These are phyloP conservation scores for Ustilago curta DNA, from an alignment of 1,284 basidiomycete species.

Conservation along the genomic window DNA sequence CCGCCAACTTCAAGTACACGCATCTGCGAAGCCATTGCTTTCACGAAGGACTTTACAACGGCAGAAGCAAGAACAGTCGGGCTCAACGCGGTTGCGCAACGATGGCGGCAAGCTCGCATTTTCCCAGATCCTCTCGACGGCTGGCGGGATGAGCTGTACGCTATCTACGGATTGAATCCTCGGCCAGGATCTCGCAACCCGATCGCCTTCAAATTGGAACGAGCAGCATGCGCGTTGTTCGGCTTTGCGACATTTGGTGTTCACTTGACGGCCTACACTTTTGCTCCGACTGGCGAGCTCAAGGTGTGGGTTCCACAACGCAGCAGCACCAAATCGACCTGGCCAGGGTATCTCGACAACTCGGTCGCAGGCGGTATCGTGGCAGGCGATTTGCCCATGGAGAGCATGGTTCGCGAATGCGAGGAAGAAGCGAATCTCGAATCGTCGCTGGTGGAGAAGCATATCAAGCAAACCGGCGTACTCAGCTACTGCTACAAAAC, in stretches of 20 bases:
- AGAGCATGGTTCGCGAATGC: conserved; percentile 88
- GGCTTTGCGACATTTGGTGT: conserved; percentile 89
- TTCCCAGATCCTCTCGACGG: conserved; percentile 68
- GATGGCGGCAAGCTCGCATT: conserved; percentile 44
- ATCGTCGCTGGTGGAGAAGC: conserved; percentile 75
- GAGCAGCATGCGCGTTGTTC: conserved; percentile 87
- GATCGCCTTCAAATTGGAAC: conserved; percentile 86
- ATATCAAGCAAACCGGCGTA: conserved; percentile 72
- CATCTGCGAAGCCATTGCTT: conserved; percentile 37
- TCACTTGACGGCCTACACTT: conserved; percentile 76
- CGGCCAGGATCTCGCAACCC: conserved; percentile 22
- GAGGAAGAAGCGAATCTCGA: conserved; percentile 89
- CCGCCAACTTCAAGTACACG: conserved; percentile 22
- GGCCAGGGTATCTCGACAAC: conserved; percentile 62
- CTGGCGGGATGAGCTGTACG: conserved; percentile 65
- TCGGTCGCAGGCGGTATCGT: conserved; percentile 73
- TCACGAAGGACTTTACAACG: conserved; percentile 20
- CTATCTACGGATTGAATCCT: conserved; percentile 54
- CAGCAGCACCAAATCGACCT: conserved; percentile 87
- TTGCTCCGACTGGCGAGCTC: conserved; percentile 38
- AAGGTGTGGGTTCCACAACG: conserved; percentile 89
- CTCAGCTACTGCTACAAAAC: conserved; percentile 75
- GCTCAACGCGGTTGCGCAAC: conserved; percentile 42
- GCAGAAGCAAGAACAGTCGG: conserved; percentile 38
- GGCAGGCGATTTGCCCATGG: conserved; percentile 79